Base-by-base conservation (phyloP, 2,329 filamentous ascomycete genomes). In the Xylariaceae sp. region DNA sequence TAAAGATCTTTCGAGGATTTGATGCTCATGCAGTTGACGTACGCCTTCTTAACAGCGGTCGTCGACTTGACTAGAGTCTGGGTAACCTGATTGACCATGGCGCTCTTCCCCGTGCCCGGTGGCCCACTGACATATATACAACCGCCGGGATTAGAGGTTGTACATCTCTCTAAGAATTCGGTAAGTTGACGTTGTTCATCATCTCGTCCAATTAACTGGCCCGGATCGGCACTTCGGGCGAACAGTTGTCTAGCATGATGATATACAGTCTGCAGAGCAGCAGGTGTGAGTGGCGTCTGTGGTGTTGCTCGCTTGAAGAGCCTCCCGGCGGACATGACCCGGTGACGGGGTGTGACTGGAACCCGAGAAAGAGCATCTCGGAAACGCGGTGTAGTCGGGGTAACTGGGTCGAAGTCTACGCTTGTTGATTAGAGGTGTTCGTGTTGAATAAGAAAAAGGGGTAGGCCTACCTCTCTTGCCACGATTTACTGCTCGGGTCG, bases 1-100 rank as follows among this genome's bases (percentile, higher is more conserved):
- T 95, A 96, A 18, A 99, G 81, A 71, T 97, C 92, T 65, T 86
- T 87, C 1, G 92, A 90, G 39, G 86, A 90, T 70, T 94, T 95
- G 74, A 97, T 87, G 74, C 92, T 96, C 87, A 97, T 97, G 75
- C 94, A 99, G 73, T 99, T 99, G 79, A 99, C 82, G 70, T 92
- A 93, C 2, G 87, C 86, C 56, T 87, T 86, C 68, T 84, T 86
- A 56, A 94, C 78, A 30, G 23, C 23, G 3, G 77, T 73, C 13
- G 80, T 76, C 39, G 77, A 76, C 3, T 76, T 71, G 9, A 77
- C 76, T 53, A 88, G 75, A 49, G 85, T 79, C 52, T 84, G 77
- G 52, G 88, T 88, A 54, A 96, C 84, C 71, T 95, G 88, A 63
- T 87, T 87, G 62, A 97, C 86, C 79, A 97, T 88, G 35, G 94